Base-by-base conservation (phyloP, 306 rosid genomes). In the Prunus mume region DNA sequence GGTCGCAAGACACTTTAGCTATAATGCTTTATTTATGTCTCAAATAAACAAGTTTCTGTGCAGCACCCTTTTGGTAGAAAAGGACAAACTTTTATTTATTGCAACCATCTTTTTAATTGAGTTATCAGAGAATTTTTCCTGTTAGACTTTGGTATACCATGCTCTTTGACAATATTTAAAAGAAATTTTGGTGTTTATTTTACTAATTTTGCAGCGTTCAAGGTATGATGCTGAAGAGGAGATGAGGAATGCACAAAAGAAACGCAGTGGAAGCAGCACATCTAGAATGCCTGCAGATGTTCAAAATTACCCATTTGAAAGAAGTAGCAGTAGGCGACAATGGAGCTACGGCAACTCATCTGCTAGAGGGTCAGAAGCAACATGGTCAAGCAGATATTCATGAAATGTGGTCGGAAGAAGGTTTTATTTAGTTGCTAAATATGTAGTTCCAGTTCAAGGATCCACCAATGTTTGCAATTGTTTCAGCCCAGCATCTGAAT, bases 191-290 rank as follows among this genome's bases (percentile, higher is more conserved):
- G 15, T 63, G 38, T 55, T 82, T 69, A 51, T 82, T 74, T 34
- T 43, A 47, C 45, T 38, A n/a, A 57, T 79, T 66, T 49, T 83
- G 84, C 89, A 95, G 99, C 91, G 96, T 51, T 76, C 91, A 28
- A 91, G 86, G 69, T 95, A 95, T 60, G 97, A 92, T 62, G 90
- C 87, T 12, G 99, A 95, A 81, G 99, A 92, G 84, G 97, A 92
- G 84, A 80, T 86, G 90, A 91, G 97, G 78, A 90, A 84, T 80
- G 85, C 86, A 55, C 93, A 78, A 71, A 95, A 82, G 96, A 91
- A 84, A 80, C 87, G 90, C 51, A 75, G 75, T 70, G 99, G 88
- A 80, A 85, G 84, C 68, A 77, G 81, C 85, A 72, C 88, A 25
- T 79, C 89, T 32, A 92, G 91, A 86, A 77, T 84, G 78, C 88